Evolutionary conservation across 2,329 filamentous ascomycete genomes (phyloP).

Genomic region (Coniochaeta prunicola): DNA sequence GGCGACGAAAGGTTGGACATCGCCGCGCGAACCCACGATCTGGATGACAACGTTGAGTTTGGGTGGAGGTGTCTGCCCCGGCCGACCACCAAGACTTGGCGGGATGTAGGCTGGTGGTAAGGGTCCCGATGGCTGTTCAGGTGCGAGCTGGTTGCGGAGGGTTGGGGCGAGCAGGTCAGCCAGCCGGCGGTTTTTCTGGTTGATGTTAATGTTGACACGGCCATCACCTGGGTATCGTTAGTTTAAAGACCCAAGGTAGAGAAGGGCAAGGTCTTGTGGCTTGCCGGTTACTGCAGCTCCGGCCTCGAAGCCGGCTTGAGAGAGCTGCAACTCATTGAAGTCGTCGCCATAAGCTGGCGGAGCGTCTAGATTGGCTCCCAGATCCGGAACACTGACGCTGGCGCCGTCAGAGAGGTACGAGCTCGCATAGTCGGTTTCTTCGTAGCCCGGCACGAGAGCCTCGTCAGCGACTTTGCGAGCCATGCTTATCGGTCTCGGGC

Average conservation of each 20-base stretch:
- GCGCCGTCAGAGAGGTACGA: slow-evolving; percentile 28
- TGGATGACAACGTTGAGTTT: slow-evolving; percentile 66
- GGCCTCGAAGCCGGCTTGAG: slow-evolving; percentile 55
- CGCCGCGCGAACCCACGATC: slow-evolving; percentile 66
- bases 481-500: neutral
- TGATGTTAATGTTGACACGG: slow-evolving; percentile 72
- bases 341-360: slow-evolving; percentile 54
- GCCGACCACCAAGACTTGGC: slow-evolving; percentile 60
- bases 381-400: slow-evolving; percentile 24
- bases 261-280: slow-evolving; percentile 5
- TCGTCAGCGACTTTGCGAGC: neutral
- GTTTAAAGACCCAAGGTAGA: neutral
- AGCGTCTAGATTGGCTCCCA: slow-evolving; percentile 32
- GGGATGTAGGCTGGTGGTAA: slow-evolving; percentile 66
- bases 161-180: slow-evolving; percentile 62
- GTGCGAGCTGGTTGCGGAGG: slow-evolving; percentile 47
- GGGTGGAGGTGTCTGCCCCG: slow-evolving; percentile 48
- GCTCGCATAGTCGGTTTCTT: neutral
- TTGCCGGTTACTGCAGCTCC: slow-evolving; percentile 51
- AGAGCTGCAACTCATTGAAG: slow-evolving; percentile 49
- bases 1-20: slow-evolving; percentile 70
- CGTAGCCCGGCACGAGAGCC: neutral
- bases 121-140: slow-evolving; percentile 32
- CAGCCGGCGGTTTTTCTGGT: slow-evolving; percentile 59
- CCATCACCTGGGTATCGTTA: slow-evolving; percentile 51